phyloP scores from a whole-genome alignment of 176 grass and related monocot species.

The Echinochloa phyllopogon region DNA sequence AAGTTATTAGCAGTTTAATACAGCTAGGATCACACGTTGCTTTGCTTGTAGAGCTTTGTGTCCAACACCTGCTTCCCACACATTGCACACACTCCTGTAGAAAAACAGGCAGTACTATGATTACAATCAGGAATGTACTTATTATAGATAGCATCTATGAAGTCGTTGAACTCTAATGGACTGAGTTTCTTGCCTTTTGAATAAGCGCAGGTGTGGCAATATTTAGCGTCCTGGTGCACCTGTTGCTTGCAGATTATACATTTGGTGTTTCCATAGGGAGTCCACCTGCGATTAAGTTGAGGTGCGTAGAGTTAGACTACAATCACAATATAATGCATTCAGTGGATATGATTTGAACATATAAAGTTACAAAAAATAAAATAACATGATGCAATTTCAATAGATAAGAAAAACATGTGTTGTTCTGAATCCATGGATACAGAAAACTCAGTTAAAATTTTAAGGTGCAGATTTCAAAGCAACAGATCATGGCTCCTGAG shows the following conservation, averaged over 20 bases:
- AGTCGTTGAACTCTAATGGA: constrained; percentile 3
- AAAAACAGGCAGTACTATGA: constrained; percentile 4
- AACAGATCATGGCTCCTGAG: neutral
- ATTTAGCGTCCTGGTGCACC: constrained; percentile 96
- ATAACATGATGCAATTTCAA: neutral
- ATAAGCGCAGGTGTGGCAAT: constrained; percentile 97
- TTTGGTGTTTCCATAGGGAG: constrained; percentile 91
- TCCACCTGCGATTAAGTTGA: constrained; percentile 67
- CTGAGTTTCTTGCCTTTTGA: constrained; percentile 74
- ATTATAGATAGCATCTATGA: neutral
- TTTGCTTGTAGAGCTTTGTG: constrained; percentile 96
- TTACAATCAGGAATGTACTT: neutral
- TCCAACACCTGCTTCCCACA: constrained; percentile 98
- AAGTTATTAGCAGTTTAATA: neutral
- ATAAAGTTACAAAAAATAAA: neutral
- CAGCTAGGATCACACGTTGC: constrained; percentile 69
- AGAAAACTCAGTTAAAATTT: neutral
- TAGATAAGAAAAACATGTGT: neutral
- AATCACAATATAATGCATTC: neutral
- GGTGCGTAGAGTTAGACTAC: constrained; percentile 6
- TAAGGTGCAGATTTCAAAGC: neutral
- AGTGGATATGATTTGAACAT: neutral
- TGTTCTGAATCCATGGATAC: neutral
- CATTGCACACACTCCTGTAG: constrained; percentile 87
- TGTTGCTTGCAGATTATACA: constrained; percentile 97